These are phyloP conservation scores for Leccinum pellstonianum DNA, from an alignment of 768 basidiomycete genomes.

Conservation along the genomic window DNA sequence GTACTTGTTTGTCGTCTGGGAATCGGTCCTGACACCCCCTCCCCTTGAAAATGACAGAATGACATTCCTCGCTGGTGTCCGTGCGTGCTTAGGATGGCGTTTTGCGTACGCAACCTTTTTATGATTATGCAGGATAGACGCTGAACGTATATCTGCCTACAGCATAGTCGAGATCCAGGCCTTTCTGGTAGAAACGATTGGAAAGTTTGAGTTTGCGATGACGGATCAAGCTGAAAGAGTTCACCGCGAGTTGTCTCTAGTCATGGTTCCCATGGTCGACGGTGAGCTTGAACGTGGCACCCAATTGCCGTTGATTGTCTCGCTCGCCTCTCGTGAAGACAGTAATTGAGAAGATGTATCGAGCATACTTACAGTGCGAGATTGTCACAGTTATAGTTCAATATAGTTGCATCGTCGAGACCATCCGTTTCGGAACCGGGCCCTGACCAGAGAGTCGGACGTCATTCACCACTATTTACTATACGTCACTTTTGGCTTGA, in stretches of 20 bases:
- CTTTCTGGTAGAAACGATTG: conserved; percentile 41
- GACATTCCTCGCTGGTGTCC: conserved; percentile 28
- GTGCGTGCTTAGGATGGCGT: conserved; percentile 26
- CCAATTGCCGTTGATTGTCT: conserved; percentile 26
- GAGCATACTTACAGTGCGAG: background rate
- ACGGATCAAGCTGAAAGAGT: conserved; percentile 23
- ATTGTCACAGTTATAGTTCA: background rate
- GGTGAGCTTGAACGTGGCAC: conserved; percentile 30
- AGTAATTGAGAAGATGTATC: background rate
- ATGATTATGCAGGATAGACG: background rate
- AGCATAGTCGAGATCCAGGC: background rate
- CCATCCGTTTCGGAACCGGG: background rate
- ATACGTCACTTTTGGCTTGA: background rate
- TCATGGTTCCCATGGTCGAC: conserved; percentile 35
- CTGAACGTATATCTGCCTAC: background rate
- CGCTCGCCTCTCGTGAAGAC: background rate
- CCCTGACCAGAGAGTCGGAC: too few species aligned
- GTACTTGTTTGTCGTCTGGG: background rate
- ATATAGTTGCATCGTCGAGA: background rate
- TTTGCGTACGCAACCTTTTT: background rate
- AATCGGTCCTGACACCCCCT: background rate
- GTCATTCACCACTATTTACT: background rate
- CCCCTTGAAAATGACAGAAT: conserved; percentile 20
- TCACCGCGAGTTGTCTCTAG: conserved; percentile 21
- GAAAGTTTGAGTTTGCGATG: conserved; percentile 49